Conservation (phyloP, 2,329 filamentous ascomycete genomes). For the Byssothecium circinans region DNA sequence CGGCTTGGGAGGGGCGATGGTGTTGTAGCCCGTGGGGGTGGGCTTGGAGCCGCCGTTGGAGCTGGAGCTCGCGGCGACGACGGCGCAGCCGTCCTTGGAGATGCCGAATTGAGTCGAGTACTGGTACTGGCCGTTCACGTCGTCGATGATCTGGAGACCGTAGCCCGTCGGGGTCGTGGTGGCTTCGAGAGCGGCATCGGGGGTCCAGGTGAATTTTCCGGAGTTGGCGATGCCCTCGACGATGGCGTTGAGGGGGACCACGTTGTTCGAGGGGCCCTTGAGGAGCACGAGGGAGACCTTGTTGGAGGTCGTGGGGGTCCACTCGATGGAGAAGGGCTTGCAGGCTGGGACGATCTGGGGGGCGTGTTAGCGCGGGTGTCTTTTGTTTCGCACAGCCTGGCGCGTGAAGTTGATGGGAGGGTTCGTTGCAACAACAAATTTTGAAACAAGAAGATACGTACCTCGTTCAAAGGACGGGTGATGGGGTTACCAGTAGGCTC, state of each 20-base stretch:
- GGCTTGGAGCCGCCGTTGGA: conserved; percentile 10
- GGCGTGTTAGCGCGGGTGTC: conserved; percentile 8
- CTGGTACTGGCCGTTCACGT: conserved; percentile 62
- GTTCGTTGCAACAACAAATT: background rate
- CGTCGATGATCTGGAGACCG: conserved; percentile 63
- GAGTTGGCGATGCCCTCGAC: conserved; percentile 57
- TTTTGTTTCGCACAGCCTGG: conserved; percentile 1
- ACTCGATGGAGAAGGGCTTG: conserved; percentile 60
- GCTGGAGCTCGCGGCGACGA: conserved; percentile 19
- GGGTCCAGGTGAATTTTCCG: conserved; percentile 60
- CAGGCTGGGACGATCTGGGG: conserved; percentile 56
- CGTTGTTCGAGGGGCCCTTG: conserved; percentile 60
- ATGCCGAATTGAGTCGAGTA: conserved; percentile 64
- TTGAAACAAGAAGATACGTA: conserved; percentile 21
- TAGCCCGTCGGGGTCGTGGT: conserved; percentile 54
- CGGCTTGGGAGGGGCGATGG: conserved; percentile 9
- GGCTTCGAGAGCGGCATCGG: conserved; percentile 50
- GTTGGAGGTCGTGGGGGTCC: conserved; percentile 53
- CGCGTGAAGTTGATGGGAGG: conserved; percentile 1
- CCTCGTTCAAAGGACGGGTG: conserved; percentile 52
- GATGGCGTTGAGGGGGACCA: conserved; percentile 54
- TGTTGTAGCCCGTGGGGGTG: conserved; percentile 6
- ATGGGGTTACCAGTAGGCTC: conserved; percentile 58
- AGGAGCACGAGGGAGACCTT: conserved; percentile 62
- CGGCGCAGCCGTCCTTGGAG: conserved; percentile 14